phyloP scores from a whole-genome alignment of 2,329 filamentous ascomycete species.

The Cercospora berteroae region DNA sequence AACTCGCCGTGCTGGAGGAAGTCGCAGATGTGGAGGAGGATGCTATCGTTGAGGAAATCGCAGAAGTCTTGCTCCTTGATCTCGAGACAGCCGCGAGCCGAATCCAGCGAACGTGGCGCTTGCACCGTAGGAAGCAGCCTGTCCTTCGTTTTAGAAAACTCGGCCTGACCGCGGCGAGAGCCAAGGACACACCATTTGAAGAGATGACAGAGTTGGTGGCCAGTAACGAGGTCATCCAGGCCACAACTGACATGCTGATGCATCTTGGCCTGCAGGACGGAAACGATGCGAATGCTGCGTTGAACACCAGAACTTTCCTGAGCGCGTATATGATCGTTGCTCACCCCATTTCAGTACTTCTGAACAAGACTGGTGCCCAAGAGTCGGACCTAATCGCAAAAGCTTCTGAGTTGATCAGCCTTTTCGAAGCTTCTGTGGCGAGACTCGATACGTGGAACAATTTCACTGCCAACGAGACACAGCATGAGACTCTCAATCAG shows the following conservation, averaged over 20 bases:
- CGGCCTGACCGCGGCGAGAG: slow-evolving; percentile 67
- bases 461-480: slow-evolving; percentile 63
- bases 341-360: slow-evolving; percentile 74
- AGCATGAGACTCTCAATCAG: slow-evolving; percentile 63
- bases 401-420: slow-evolving; percentile 71
- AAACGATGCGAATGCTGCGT: slow-evolving; percentile 61
- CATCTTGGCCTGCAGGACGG: slow-evolving; percentile 62
- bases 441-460: slow-evolving; percentile 65
- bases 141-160: slow-evolving; percentile 66
- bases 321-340: slow-evolving; percentile 78
- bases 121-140: slow-evolving; percentile 55
- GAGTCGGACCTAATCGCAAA: slow-evolving; percentile 73
- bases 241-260: slow-evolving; percentile 65
- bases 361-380: slow-evolving; percentile 68
- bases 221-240: slow-evolving; percentile 63
- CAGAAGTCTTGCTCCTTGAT: slow-evolving; percentile 44
- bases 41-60: slow-evolving; percentile 36
- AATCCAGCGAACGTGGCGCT: slow-evolving; percentile 71
- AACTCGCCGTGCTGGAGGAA: slow-evolving; percentile 51
- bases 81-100: slow-evolving; percentile 62
- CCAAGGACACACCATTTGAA: slow-evolving; percentile 70
- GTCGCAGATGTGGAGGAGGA: slow-evolving; percentile 49
- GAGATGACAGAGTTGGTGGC: slow-evolving; percentile 67
- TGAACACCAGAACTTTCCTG: slow-evolving; percentile 73
- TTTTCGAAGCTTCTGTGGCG: slow-evolving; percentile 71